These are phyloP conservation scores for Chalaropsis thielavioides DNA, from an alignment of 2,329 filamentous ascomycete species.

Conservation along the genomic window DNA sequence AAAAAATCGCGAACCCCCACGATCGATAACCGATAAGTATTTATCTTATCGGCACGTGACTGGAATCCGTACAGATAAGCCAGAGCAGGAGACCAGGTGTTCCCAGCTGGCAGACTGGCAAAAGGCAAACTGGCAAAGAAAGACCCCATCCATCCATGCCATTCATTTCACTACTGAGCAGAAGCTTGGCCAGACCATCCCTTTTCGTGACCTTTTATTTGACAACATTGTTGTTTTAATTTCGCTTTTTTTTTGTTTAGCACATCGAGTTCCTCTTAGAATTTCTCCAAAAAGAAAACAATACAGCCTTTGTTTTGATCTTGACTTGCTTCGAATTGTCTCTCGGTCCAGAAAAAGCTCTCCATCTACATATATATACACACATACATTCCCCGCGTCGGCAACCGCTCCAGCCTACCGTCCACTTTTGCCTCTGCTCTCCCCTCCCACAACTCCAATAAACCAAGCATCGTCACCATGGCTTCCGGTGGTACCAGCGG, in stretches of 20 bases:
- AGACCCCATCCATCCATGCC: too few relatives aligned
- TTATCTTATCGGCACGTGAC: conserved; percentile 13
- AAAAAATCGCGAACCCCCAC: conserved; percentile 17
- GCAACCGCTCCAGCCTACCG: too few relatives aligned
- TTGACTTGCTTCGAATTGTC: too few relatives aligned
- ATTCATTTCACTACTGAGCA: too few relatives aligned
- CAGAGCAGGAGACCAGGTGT: background rate
- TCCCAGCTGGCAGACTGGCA: background rate
- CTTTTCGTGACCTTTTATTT: background rate
- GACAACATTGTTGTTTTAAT: background rate
- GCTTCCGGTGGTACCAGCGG: conserved; percentile 57
- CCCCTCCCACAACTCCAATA: background rate
- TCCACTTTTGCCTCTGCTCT: background rate
- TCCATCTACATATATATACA: too few relatives aligned
- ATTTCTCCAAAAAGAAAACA: too few relatives aligned
- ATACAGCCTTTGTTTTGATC: too few relatives aligned
- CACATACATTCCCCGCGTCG: too few relatives aligned
- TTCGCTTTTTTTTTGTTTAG: background rate
- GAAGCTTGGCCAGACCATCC: background rate
- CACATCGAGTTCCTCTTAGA: too few relatives aligned
- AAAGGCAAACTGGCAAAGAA: too few relatives aligned
- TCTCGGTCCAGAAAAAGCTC: too few relatives aligned
- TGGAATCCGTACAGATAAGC: background rate
- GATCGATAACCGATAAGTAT: conserved; percentile 16
- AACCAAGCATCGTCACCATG: conserved; percentile 43